Evolutionary conservation across 2,329 filamentous ascomycete genomes (phyloP).

Genomic region (Nemania abortiva): DNA sequence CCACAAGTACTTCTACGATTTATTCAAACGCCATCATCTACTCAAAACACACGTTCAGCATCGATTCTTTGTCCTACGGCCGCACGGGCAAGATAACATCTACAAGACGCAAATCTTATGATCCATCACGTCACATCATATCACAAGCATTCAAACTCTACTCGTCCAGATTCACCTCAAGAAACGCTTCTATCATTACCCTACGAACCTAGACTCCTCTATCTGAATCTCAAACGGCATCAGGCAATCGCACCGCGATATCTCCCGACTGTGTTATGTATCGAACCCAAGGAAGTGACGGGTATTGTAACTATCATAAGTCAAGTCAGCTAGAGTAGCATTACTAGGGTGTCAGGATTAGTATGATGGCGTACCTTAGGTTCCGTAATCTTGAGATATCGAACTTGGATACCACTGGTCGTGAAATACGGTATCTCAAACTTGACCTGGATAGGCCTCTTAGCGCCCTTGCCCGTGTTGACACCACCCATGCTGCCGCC

Average conservation of each 20-base stretch:
- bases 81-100: background rate
- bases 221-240: conserved; percentile 70
- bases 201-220: conserved; percentile 39
- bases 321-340: conserved; percentile 33
- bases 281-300: conserved; percentile 94
- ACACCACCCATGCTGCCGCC: conserved; percentile 96
- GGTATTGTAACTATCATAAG: conserved; percentile 87
- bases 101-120: background rate
- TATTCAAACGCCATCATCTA: background rate
- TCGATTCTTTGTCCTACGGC: background rate
- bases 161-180: background rate
- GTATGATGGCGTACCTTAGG: conserved; percentile 81
- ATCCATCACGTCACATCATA: conserved; percentile 16
- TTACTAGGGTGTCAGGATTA: background rate
- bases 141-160: conserved; percentile 35
- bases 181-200: conserved; percentile 40
- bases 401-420: conserved; percentile 98
- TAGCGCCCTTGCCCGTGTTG: conserved; percentile 84
- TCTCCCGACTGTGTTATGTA: conserved; percentile 99
- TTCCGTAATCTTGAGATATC: conserved; percentile 99
- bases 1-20: background rate
- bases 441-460: conserved; percentile 97
- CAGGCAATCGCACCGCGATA: conserved; percentile 94
- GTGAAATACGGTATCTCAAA: conserved; percentile 99
- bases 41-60: background rate